A percentile compares a stretch with the other conserved stretches of the same genome.
These are phyloP conservation scores for Pseudogymnoascus sp. DNA, from an alignment of 2,329 filamentous ascomycete species.

Conservation along the genomic window DNA sequence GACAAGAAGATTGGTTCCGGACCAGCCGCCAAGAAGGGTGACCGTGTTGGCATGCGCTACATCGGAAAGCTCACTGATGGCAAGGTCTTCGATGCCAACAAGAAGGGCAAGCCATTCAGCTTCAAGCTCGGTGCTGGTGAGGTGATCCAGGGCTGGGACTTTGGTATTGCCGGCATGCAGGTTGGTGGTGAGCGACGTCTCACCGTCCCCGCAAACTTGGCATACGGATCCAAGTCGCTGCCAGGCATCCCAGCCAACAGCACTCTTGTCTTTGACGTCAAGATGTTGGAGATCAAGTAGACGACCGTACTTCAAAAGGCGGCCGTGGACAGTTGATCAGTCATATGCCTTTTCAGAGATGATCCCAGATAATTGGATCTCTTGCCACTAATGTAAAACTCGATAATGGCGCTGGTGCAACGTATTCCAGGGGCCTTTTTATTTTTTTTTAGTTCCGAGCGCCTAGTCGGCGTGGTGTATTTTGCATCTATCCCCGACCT, in stretches of 20 bases:
- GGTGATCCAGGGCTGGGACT: conserved; percentile 98
- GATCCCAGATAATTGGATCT: not conserved
- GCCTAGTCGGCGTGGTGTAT: conserved; percentile 16
- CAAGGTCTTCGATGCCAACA: conserved; percentile 97
- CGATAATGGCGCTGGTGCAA: conserved; percentile 3
- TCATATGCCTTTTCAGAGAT: not conserved
- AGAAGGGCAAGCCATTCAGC: conserved; percentile 94
- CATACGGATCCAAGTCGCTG: conserved; percentile 76
- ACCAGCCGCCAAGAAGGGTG: conserved; percentile 78
- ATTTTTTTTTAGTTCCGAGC: not conserved
- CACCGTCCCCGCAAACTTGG: conserved; percentile 77
- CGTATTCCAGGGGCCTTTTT: not conserved
- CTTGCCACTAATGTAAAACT: conserved; percentile 8
- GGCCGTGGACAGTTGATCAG: not conserved
- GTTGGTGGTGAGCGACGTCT: conserved; percentile 90
- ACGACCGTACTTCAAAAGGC: conserved; percentile 14
- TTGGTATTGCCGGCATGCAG: conserved; percentile 86
- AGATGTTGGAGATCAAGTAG: conserved; percentile 77
- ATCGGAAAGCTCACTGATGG: conserved; percentile 94
- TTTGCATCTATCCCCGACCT: conserved; percentile 29
- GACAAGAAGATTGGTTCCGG: conserved; percentile 90
- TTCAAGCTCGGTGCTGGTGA: conserved; percentile 93
- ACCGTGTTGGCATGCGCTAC: conserved; percentile 89
- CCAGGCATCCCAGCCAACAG: conserved; percentile 89
- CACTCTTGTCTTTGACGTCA: conserved; percentile 84